Percentiles rank a stretch among this genome's conserved stretches.
phyloP scores from a whole-genome alignment of 441 rosid species.

The Gossypium schwendimanii region DNA sequence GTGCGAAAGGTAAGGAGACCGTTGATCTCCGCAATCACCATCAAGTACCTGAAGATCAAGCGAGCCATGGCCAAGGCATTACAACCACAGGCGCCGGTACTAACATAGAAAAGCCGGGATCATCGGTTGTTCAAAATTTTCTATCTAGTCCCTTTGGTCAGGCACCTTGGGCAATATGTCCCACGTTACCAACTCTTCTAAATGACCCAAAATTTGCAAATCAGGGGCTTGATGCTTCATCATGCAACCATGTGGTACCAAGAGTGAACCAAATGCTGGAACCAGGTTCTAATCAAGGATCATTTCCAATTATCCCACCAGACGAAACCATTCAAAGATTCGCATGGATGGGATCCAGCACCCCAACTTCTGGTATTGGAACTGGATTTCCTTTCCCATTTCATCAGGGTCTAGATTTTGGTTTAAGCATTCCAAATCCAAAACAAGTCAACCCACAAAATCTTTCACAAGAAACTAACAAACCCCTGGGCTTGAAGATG shows the following conservation, averaged over 20 bases:
- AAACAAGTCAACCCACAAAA: constrained; percentile 9
- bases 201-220: constrained; percentile 13
- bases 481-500: constrained; percentile 3
- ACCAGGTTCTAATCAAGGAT: constrained; percentile 27
- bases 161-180: constrained; percentile 33
- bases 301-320: constrained; percentile 27
- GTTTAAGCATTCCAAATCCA: constrained; percentile 25
- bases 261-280: constrained; percentile 24
- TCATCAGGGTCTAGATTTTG: constrained; percentile 25
- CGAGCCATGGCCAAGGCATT: constrained; percentile 16
- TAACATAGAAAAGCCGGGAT: constrained; percentile 22
- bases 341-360: constrained; percentile 14
- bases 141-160: constrained; percentile 22
- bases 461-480: constrained; percentile 6
- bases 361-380: constrained; percentile 20
- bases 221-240: constrained; percentile 25
- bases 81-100: constrained; percentile 15
- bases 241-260: constrained; percentile 29
- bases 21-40: constrained; percentile 10
- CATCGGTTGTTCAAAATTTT: constrained; percentile 21
- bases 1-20: constrained; percentile 26
- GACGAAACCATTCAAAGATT: constrained; percentile 32
- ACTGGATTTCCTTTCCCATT: constrained; percentile 28
- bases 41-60: constrained; percentile 16
- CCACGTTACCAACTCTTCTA: constrained; percentile 28